phyloP scores from a whole-genome alignment of 2,329 filamentous ascomycete genomes.

The Penicillium griseofulvum region DNA sequence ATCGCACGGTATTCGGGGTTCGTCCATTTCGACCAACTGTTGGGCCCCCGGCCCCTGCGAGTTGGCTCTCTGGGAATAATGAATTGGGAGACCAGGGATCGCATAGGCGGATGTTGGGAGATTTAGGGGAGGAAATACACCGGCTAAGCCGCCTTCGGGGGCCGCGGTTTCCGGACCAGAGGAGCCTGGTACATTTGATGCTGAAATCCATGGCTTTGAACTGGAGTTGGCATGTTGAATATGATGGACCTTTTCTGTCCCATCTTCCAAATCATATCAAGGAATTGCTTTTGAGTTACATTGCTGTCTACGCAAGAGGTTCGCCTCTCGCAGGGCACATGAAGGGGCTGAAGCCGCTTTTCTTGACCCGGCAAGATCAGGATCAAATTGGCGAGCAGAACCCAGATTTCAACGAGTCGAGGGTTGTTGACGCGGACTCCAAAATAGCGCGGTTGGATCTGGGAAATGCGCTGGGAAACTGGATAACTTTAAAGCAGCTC shows the following conservation, averaged over 20 bases:
- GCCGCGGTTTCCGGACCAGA: slow-evolving; percentile 32
- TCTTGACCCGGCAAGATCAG: slow-evolving; percentile 31
- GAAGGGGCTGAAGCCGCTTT: slow-evolving; percentile 52
- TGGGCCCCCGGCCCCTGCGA: slow-evolving; percentile 47
- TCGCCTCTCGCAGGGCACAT: slow-evolving; percentile 38
- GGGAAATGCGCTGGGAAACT: slow-evolving; percentile 48
- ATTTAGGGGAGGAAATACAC: slow-evolving; percentile 24
- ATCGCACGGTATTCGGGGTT: slow-evolving; percentile 32
- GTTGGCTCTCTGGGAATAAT: slow-evolving; percentile 40
- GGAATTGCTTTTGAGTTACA: slow-evolving; percentile 55
- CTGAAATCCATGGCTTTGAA: slow-evolving; percentile 55
- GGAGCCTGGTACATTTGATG: slow-evolving; percentile 51
- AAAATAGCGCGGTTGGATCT: slow-evolving; percentile 55
- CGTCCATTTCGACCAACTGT: slow-evolving; percentile 38
- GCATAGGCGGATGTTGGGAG: slow-evolving; percentile 3
- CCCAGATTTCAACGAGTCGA: slow-evolving; percentile 4
- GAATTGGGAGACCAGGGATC: slow-evolving; percentile 1
- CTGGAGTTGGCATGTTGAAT: slow-evolving; percentile 57
- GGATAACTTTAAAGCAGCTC: slow-evolving; percentile 51
- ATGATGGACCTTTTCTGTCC: slow-evolving; percentile 55
- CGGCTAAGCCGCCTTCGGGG: slow-evolving; percentile 44
- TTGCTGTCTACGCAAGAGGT: slow-evolving; percentile 51
- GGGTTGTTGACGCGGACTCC: slow-evolving; percentile 29
- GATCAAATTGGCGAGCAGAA: slow-evolving; percentile 7
- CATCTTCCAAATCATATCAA: slow-evolving; percentile 54